Percentiles rank a stretch among this genome's conserved stretches.
Evolutionary conservation across 2,329 filamentous ascomycete species (phyloP).

Genomic region (Cladobotryum protrusum): DNA sequence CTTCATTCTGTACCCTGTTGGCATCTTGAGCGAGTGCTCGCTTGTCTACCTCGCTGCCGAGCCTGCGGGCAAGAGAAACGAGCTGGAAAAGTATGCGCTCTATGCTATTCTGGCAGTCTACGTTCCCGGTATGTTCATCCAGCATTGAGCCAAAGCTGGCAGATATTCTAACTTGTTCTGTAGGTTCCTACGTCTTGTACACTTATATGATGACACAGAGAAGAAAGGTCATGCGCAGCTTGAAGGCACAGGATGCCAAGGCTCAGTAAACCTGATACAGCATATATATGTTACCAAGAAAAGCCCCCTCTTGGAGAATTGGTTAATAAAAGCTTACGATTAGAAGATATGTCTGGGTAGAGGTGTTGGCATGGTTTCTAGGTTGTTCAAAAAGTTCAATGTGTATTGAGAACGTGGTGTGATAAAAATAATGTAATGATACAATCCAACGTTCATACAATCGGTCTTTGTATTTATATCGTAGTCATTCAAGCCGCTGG

Average conservation of each 20-base stretch:
- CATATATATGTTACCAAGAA: not conserved
- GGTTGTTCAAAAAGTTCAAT: too few species aligned
- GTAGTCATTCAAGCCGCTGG: too few species aligned
- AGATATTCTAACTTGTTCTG: slow-evolving; percentile 2
- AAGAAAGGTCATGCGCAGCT: slow-evolving; percentile 65
- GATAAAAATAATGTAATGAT: too few species aligned
- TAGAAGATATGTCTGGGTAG: not conserved
- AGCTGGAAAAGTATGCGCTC: slow-evolving; percentile 51
- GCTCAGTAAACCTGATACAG: slow-evolving; percentile 27
- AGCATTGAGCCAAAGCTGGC: not conserved
- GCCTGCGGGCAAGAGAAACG: slow-evolving; percentile 45
- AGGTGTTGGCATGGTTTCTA: too few species aligned
- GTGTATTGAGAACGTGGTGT: too few species aligned
- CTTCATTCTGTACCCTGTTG: slow-evolving; percentile 84
- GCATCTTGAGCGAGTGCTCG: slow-evolving; percentile 80
- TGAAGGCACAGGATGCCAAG: slow-evolving; percentile 43
- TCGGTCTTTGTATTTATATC: too few species aligned
- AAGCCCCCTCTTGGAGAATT: not conserved
- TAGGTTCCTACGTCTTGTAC: slow-evolving; percentile 75
- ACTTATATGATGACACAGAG: slow-evolving; percentile 94
- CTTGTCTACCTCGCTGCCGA: slow-evolving; percentile 66
- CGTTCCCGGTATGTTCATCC: slow-evolving; percentile 61
- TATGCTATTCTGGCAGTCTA: slow-evolving; percentile 66
- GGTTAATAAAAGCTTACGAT: not conserved
- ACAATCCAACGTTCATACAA: too few species aligned